Conservation (phyloP, 805 yeast genomes). For the Metschnikowia santaceciliae region DNA sequence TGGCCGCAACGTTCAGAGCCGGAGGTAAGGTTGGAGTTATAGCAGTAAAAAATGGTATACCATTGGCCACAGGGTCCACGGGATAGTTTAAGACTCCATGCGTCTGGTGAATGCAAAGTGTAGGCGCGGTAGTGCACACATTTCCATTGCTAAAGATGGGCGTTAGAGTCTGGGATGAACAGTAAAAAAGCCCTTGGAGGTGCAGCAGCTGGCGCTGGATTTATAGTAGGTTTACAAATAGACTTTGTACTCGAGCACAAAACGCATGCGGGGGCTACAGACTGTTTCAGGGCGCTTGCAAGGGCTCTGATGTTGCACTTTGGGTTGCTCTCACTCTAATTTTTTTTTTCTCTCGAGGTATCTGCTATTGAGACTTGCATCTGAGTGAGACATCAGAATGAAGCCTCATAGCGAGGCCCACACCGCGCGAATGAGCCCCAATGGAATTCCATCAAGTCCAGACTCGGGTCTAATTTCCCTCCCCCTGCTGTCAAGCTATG, state of each 20-base stretch:
- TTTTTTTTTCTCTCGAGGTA: not conserved
- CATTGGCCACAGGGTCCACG: not conserved
- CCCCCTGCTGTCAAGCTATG: not conserved
- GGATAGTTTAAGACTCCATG: not conserved
- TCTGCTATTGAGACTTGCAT: not conserved
- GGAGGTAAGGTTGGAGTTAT: not conserved
- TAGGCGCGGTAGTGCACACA: conserved; percentile 4
- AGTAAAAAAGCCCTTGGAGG: too few relatives aligned
- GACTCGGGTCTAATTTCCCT: not conserved
- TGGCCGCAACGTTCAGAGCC: not conserved
- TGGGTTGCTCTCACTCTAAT: not conserved
- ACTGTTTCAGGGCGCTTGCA: too few relatives aligned
- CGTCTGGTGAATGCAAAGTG: not conserved
- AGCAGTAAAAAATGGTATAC: not conserved
- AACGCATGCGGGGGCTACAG: too few relatives aligned
- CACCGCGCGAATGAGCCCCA: not conserved
- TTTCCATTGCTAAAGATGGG: conserved; percentile 1
- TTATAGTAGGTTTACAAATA: too few relatives aligned
- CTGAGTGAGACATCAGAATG: not conserved
- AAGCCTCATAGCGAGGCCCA: not conserved
- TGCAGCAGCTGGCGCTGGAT: too few relatives aligned
- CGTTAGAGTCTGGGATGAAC: not conserved
- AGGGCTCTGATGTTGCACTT: not conserved
- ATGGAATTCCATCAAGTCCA: not conserved
- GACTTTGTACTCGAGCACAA: too few relatives aligned